phyloP scores from a whole-genome alignment of 2,329 filamentous ascomycete genomes.

The Aspergillus fijiensis region DNA sequence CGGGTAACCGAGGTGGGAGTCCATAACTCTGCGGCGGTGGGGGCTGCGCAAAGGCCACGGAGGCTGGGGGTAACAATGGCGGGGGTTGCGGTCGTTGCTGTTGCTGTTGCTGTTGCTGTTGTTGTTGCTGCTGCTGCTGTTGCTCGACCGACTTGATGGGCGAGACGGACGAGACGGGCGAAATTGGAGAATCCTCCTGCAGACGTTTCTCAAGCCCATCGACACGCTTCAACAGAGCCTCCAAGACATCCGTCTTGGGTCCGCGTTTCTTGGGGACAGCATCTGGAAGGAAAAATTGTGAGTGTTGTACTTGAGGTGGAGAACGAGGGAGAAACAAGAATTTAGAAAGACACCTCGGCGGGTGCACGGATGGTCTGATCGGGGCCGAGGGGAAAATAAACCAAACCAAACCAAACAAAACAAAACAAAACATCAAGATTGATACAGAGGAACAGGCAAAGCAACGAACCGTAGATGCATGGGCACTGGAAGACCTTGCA shows the following conservation, averaged over 20 bases:
- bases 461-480: conserved; percentile 75
- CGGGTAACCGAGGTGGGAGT: conserved; percentile 50
- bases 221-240: conserved; percentile 79
- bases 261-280: conserved; percentile 86
- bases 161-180: conserved; percentile 48
- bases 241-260: conserved; percentile 84
- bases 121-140: conserved; percentile 7
- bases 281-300: conserved; percentile 47
- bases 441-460: background rate
- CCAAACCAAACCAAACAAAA: no score
- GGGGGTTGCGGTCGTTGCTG: conserved; percentile 15
- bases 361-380: background rate
- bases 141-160: conserved; percentile 30
- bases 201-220: conserved; percentile 80
- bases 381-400: background rate
- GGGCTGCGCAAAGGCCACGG: background rate
- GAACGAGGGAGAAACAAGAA: background rate
- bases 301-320: background rate
- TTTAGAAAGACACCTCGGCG: background rate
- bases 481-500: conserved; percentile 86
- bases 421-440: background rate
- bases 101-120: conserved; percentile 1
- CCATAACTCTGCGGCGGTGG: conserved; percentile 7
- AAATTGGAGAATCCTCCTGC: conserved; percentile 58
- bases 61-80: conserved; percentile 16